Conservation (phyloP, 148 eudicot species). For the Simmondsia chinensis region DNA sequence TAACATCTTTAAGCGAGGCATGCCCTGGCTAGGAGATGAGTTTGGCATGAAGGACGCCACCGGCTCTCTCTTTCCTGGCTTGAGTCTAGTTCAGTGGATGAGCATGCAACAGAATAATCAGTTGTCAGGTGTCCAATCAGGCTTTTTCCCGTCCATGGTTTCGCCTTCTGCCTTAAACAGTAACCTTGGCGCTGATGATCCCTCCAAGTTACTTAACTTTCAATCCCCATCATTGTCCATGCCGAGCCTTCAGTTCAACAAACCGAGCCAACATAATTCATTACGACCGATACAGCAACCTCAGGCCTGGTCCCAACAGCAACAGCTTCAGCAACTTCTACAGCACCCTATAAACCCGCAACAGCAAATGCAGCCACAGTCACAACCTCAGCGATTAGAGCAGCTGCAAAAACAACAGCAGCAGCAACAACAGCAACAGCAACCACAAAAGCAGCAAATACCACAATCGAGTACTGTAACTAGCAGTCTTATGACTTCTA, state of each 20-base stretch:
- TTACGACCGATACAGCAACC: conserved; percentile 39
- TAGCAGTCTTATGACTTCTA: conserved; percentile 30
- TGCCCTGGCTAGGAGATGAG: conserved; percentile 92
- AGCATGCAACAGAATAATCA: conserved; percentile 90
- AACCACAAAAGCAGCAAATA: conserved; percentile 33
- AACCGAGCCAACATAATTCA: conserved; percentile 46
- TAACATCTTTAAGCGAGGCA: conserved; percentile 55
- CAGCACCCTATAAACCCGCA: conserved; percentile 32
- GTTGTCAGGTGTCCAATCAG: conserved; percentile 47
- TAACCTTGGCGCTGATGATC: conserved; percentile 51
- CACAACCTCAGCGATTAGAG: conserved; percentile 8
- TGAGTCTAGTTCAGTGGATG: conserved; percentile 97
- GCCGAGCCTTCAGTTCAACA: conserved; percentile 50
- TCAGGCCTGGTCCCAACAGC: conserved; percentile 59
- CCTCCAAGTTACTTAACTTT: conserved; percentile 76
- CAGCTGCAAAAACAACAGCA: conserved; percentile 22
- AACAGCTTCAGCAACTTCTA: conserved; percentile 46
- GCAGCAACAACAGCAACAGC: conserved; percentile 18
- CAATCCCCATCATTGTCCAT: conserved; percentile 52
- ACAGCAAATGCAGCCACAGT: conserved; percentile 27
- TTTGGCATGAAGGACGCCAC: conserved; percentile 74
- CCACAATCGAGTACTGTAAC: conserved; percentile 31
- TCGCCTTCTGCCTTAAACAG: conserved; percentile 33
- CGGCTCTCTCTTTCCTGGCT: conserved; percentile 76
- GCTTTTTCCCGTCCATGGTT: conserved; percentile 43